Conservation (phyloP, 768 basidiomycete species). For the Suillus subluteus region DNA sequence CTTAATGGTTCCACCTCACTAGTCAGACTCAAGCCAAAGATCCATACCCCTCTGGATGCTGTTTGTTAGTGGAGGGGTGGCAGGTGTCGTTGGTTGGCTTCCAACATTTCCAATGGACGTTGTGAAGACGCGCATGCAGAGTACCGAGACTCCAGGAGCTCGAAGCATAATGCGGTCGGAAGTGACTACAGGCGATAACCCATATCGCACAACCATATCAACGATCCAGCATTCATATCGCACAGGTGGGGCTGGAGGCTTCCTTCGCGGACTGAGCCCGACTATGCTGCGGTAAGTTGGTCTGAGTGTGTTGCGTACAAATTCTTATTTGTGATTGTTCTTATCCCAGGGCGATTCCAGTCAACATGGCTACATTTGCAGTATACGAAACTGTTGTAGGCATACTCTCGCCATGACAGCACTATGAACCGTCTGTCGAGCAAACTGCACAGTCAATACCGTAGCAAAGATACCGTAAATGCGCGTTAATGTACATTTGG, state of each 20-base stretch:
- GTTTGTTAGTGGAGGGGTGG: constrained; percentile 74
- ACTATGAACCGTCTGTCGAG: constrained; percentile 2
- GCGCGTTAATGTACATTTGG: background rate
- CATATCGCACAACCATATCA: constrained; percentile 60
- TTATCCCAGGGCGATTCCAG: constrained; percentile 67
- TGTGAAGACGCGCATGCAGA: constrained; percentile 88
- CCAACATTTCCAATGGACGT: constrained; percentile 89
- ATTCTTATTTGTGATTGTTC: constrained; percentile 10
- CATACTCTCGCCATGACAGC: constrained; percentile 28
- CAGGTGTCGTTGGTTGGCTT: constrained; percentile 79
- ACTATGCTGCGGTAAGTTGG: constrained; percentile 70
- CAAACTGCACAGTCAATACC: background rate
- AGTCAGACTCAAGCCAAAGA: constrained; percentile 46
- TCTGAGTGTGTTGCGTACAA: background rate
- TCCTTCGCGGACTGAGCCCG: constrained; percentile 77
- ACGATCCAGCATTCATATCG: constrained; percentile 64
- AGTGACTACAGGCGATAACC: constrained; percentile 37
- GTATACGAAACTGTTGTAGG: constrained; percentile 68
- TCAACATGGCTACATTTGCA: constrained; percentile 84
- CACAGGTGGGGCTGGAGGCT: constrained; percentile 67
- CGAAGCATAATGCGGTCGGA: background rate
- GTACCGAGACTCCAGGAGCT: constrained; percentile 27
- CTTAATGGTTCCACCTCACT: constrained; percentile 38
- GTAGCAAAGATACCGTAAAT: background rate
- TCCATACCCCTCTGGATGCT: constrained; percentile 56